Conservation (phyloP, 179 eudicot species). For the Spergularia azorica region DNA sequence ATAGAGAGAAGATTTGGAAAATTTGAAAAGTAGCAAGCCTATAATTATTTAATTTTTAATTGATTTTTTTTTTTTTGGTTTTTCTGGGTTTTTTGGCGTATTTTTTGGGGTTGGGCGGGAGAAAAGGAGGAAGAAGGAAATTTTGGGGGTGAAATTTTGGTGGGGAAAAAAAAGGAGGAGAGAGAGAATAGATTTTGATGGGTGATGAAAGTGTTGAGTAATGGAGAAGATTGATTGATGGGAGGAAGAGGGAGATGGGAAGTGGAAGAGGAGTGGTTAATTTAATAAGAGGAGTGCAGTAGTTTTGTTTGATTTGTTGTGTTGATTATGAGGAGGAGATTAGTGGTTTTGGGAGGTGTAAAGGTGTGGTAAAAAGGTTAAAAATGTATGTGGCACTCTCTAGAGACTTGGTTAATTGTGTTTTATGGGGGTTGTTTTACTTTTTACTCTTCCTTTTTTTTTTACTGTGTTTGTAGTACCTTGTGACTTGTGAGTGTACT, state of each 20-base stretch:
- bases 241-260: not conserved
- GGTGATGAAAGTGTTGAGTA: not conserved
- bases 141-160: too few species aligned
- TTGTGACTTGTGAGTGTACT: not conserved
- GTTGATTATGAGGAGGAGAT: not conserved
- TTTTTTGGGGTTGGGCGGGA: slow-evolving; percentile 15
- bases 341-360: too few species aligned
- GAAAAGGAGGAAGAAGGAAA: slow-evolving; percentile 5
- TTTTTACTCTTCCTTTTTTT: not conserved
- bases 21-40: not conserved
- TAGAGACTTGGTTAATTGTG: not conserved
- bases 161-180: slow-evolving; percentile 13
- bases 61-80: not conserved
- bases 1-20: not conserved
- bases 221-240: not conserved
- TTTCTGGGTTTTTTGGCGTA: not conserved
- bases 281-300: too few species aligned
- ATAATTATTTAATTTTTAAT: not conserved
- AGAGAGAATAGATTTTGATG: not conserved
- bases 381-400: not conserved
- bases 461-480: not conserved
- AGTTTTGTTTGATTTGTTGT: not conserved
- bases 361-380: not conserved
- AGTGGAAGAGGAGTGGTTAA: not conserved
- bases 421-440: too few species aligned